Conservation (phyloP, 1,139 yeast genomes). For the Taiozyma sp. region DNA sequence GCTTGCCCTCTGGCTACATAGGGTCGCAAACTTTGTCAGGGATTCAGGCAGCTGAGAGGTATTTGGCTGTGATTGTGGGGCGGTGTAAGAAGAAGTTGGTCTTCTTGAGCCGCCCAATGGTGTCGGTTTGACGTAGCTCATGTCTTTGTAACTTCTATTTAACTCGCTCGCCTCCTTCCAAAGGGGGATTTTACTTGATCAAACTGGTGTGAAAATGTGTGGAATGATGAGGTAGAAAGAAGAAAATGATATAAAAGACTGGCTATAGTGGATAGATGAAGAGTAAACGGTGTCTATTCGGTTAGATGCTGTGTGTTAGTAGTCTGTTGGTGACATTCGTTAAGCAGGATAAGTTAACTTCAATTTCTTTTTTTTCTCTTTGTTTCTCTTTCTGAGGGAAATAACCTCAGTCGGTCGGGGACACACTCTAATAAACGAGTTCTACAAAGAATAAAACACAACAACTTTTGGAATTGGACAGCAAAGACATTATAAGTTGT, state of each 20-base stretch:
- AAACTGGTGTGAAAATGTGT: not conserved
- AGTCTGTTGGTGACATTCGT: not conserved
- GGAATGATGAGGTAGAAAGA: not conserved
- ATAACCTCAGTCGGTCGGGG: not conserved
- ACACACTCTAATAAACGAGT: not conserved
- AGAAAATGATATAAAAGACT: not conserved
- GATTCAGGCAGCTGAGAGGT: constrained; percentile 9
- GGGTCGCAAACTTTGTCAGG: constrained; percentile 40
- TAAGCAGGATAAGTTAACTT: not conserved
- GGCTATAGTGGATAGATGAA: too few species aligned
- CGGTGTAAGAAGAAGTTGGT: not conserved
- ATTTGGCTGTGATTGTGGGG: not conserved
- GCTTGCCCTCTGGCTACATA: constrained; percentile 36
- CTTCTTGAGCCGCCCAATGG: constrained; percentile 4
- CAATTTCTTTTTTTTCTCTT: not conserved
- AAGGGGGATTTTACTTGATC: not conserved
- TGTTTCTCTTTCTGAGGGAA: not conserved
- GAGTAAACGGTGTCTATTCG: not conserved
- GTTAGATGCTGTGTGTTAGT: not conserved
- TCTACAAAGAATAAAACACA: not conserved
- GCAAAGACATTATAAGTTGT: too few species aligned
- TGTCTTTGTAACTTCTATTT: constrained; percentile 2
- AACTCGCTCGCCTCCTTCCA: not conserved
- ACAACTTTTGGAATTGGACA: not conserved
- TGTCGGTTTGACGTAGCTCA: constrained; percentile 13